Evolutionary conservation across 2,329 filamentous ascomycete species (phyloP).

Genomic region (Claviceps cyperi): DNA sequence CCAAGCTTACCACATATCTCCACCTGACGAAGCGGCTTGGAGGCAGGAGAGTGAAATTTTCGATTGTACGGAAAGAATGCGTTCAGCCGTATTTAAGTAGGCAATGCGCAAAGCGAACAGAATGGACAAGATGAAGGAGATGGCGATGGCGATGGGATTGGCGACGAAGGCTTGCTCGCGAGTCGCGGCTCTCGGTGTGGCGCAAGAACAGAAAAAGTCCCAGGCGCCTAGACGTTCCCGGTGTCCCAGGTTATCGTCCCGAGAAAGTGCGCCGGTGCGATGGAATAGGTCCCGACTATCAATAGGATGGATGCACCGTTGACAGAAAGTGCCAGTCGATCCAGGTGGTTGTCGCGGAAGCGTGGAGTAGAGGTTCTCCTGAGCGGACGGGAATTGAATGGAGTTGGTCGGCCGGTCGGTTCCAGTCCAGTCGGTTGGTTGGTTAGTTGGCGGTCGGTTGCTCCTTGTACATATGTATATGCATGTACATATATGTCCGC

Average conservation of each 20-base stretch:
- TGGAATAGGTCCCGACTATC: not conserved
- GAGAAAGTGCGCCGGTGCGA: conserved; percentile 1
- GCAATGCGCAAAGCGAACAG: not conserved
- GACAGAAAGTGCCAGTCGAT: not conserved
- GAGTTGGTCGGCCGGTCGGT: not conserved
- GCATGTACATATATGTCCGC: too few relatives aligned
- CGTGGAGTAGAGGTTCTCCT: not conserved
- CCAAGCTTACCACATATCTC: conserved; percentile 6
- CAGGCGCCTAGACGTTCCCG: too few relatives aligned
- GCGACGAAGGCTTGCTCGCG: not conserved
- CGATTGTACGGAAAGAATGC: not conserved
- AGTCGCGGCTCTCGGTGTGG: not conserved
- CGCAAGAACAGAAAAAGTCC: not conserved
- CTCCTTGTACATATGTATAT: too few relatives aligned
- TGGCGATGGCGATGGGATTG: not conserved
- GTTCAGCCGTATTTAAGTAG: not conserved
- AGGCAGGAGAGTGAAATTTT: not conserved
- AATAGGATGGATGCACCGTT: not conserved
- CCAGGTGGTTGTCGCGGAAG: not conserved
- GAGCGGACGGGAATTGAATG: not conserved
- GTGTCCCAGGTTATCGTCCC: not conserved
- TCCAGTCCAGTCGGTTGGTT: not conserved
- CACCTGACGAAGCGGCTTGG: not conserved
- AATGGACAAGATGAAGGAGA: not conserved
- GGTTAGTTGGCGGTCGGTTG: not conserved